Percentiles rank a stretch among this genome's conserved stretches.
Conservation (phyloP, 176 grass and related monocot genomes). For the Hordeum vulgare region MorexV3_pseudomolecules_assembly NC_058524.1:3472512-3473011, state of each 20-base stretch:
- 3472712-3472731: background rate
- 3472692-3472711: background rate
- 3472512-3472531: conserved; percentile 20
- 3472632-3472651: background rate
- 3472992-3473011: conserved; percentile 46
- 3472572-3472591: background rate
- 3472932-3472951: background rate
- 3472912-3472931: conserved; percentile 45
- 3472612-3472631: background rate
- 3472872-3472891: conserved; percentile 63
- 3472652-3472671: background rate
- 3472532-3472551: background rate
- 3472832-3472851: conserved; percentile 29
- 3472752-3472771: background rate
- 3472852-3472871: conserved; percentile 69
- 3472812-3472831: background rate
- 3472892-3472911: conserved; percentile 69
- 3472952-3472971: background rate
- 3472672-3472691: background rate
- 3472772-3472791: background rate
- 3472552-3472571: background rate
- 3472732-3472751: background rate
- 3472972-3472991: background rate
- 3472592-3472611: background rate
- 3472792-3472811: background rate